Evolutionary conservation across 768 basidiomycete species (phyloP).

Genomic region (Hygrophorus russula): DNA sequence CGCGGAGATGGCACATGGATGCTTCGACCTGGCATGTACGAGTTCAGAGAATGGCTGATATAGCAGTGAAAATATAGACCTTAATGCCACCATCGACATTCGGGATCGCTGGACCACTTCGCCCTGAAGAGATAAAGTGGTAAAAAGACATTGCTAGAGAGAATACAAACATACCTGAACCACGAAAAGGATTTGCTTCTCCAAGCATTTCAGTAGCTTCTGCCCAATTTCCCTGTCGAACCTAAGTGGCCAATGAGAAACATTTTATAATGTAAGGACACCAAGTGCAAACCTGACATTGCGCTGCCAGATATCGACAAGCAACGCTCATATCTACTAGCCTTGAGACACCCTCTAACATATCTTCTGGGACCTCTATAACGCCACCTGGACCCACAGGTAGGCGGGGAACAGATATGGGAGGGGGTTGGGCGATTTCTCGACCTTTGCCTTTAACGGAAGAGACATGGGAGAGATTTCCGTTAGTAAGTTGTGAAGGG

Average conservation of each 20-base stretch:
- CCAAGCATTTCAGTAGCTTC: constrained; percentile 91
- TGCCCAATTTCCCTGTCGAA: constrained; percentile 84
- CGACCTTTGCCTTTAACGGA: constrained; percentile 52
- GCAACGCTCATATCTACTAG: constrained; percentile 92
- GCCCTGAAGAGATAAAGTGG: constrained; percentile 22
- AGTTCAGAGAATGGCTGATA: neutral
- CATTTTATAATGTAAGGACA: constrained; percentile 8
- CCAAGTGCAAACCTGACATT: constrained; percentile 58
- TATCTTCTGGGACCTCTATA: constrained; percentile 55
- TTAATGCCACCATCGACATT: constrained; percentile 93
- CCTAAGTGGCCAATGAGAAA: constrained; percentile 21
- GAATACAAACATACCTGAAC: constrained; percentile 36
- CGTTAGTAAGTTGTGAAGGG: constrained; percentile 27
- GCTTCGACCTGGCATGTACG: constrained; percentile 67
- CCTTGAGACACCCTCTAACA: constrained; percentile 56
- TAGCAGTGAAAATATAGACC: constrained; percentile 29
- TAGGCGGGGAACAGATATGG: constrained; percentile 36
- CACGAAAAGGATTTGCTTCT: constrained; percentile 80
- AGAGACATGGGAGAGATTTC: constrained; percentile 22
- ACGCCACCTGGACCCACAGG: constrained; percentile 65
- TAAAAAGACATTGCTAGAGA: neutral
- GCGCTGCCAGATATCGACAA: constrained; percentile 92
- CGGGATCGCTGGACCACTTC: constrained; percentile 60
- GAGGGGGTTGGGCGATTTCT: constrained; percentile 32
- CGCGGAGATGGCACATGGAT: constrained; percentile 92